Evolutionary conservation across 805 yeast genomes (phyloP), one percentile per base, ranked within the genome.

Genomic region (Wickerhamomyces tratensis): DNA sequence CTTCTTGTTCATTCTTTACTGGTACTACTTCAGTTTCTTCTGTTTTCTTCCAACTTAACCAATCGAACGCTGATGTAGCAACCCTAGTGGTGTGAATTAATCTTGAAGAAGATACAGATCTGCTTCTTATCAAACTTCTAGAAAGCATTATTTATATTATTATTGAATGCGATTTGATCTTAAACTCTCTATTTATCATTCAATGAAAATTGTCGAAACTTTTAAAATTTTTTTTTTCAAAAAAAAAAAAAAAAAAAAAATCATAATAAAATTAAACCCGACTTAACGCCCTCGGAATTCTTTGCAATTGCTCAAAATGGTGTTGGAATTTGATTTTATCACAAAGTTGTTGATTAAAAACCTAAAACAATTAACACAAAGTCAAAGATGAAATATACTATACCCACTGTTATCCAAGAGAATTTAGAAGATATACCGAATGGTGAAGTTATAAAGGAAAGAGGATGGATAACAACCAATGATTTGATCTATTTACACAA

Each of bases 391-490:
- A 53, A 46, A 36, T 53, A 44, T 38, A 25, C 36, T 9, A 20
- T 53, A 4, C 45, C 56, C 6, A 36, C 15, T 7, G 4, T 34
- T 4, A 31, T 53, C 1, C 20, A 7, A 13, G 38, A 39, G 5
- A 13, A 47, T 6, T 38, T 54, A 6, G 13, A 37, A 1, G 29
- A 35, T 3, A 15, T 53, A 2, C 52, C 50, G 13, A 46, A 51
- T 25, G 49, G 47, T 2, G 39, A 35, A 1, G 36, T 40, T 1
- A 47, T 57, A 13, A 27, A 25, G 2, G 30, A 44, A 10, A 41
- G 63, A 38, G 42, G 46, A 9, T 58, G 62, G 62, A 53, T 58
- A 25, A 52, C 62, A 1, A 46, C 54, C 6, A 51, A 50, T 34
- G 63, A 58, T 40, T 34, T 58, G 2, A 41, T 55, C 4, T 51